A percentile compares a stretch with the other conserved stretches of the same genome.
Conservation (phyloP, 345 rosid genomes). For the Bruguiera sexangula region DNA sequence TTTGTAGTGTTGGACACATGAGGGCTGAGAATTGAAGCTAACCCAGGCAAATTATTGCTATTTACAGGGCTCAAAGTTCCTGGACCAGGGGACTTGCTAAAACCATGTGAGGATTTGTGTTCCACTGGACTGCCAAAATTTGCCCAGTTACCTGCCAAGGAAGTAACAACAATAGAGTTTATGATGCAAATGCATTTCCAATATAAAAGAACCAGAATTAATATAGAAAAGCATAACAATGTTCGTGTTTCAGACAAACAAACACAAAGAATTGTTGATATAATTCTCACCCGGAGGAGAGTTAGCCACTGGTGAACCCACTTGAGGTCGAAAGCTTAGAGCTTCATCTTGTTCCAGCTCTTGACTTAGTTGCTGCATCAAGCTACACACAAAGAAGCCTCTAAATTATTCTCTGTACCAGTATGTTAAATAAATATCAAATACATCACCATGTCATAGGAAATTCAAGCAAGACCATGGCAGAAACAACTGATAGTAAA, state of each 20-base stretch:
- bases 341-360: slow-evolving; percentile 66
- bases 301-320: slow-evolving; percentile 50
- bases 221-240: slow-evolving; percentile 20
- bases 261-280: not conserved
- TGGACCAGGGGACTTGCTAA: slow-evolving; percentile 43
- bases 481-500: not conserved
- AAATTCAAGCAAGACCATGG: slow-evolving; percentile 1
- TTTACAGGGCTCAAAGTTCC: slow-evolving; percentile 45
- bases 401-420: not conserved
- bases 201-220: not conserved
- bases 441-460: slow-evolving; percentile 1
- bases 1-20: slow-evolving; percentile 30
- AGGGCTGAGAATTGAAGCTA: slow-evolving; percentile 48
- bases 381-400: slow-evolving; percentile 30
- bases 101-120: slow-evolving; percentile 38
- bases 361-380: slow-evolving; percentile 57
- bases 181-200: slow-evolving; percentile 9
- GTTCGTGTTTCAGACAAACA: not conserved
- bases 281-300: slow-evolving; percentile 46
- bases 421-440: not conserved
- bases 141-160: slow-evolving; percentile 48
- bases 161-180: slow-evolving; percentile 13
- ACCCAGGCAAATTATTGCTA: slow-evolving; percentile 49
- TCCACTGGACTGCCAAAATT: slow-evolving; percentile 56
- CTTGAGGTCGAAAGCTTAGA: slow-evolving; percentile 40